A percentile compares a stretch with the other conserved stretches of the same genome.
Conservation (phyloP, 805 yeast species). For the Saturnispora hagleri region DNA sequence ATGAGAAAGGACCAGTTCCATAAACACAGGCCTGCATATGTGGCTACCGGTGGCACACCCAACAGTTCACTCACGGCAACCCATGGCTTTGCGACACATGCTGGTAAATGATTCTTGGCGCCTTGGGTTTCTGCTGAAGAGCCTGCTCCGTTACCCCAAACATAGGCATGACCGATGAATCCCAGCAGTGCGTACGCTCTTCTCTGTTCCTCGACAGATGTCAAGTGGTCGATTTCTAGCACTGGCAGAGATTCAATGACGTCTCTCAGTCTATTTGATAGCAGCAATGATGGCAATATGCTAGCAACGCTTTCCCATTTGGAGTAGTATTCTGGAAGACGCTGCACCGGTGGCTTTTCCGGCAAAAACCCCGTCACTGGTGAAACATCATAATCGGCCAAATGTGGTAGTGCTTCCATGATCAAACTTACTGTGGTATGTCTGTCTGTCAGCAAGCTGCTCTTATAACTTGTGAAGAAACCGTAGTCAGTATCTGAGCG, state of each 20-base stretch:
- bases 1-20: conserved; percentile 72
- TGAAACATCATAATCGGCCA: conserved; percentile 63
- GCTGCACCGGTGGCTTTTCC: conserved; percentile 47
- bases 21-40: conserved; percentile 78
- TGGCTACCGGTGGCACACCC: conserved; percentile 76
- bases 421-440: neutral
- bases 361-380: conserved; percentile 75
- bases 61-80: conserved; percentile 46
- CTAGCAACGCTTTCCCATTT: conserved; percentile 71
- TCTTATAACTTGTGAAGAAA: neutral
- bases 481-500: neutral
- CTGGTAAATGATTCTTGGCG: conserved; percentile 50
- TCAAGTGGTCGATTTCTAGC: conserved; percentile 40
- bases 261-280: conserved; percentile 51
- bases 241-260: conserved; percentile 59
- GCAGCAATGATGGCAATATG: conserved; percentile 63
- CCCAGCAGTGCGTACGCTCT: conserved; percentile 77
- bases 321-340: conserved; percentile 48
- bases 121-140: conserved; percentile 38
- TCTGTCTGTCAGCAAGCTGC: neutral
- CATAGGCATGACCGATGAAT: conserved; percentile 78
- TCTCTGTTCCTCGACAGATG: conserved; percentile 45
- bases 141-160: conserved; percentile 50
- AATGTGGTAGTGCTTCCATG: conserved; percentile 33
- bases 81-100: conserved; percentile 62